Evolutionary conservation across 2,329 filamentous ascomycete species (phyloP), one percentile per base, ranked within the genome.

Genomic region (Beauveria bassiana): DNA sequence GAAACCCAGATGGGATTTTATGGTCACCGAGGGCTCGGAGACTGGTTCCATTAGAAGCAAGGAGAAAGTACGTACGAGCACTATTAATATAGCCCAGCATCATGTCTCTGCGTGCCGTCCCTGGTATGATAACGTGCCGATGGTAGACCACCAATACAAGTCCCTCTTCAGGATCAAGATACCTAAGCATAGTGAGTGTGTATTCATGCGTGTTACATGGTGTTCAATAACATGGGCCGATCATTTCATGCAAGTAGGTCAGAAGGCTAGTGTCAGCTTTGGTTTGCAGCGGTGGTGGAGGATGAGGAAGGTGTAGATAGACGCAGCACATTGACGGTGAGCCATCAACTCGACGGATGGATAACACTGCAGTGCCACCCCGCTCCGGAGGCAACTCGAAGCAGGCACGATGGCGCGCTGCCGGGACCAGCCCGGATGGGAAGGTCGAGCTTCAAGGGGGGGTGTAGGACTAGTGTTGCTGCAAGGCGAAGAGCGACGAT

Each of bases 1-100:
- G 47, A 4, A 40, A 16, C 2, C 58, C 49, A 40, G 42, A 34
- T 22, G 38, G 40, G 38, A 53, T 26, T 24, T 14, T 26, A 60
- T 38, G 8, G n/a, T 22, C n/a, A 34, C 20, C 10, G 5, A 53
- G 16, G 12, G n/a, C 52, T 18, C 53, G 40, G n/a, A 60, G 18
- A 40, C 12, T 8, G 8, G 58, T 60, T 16, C 1, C 58, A 40
- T 47, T 53, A n/a, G 20, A 18, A 47, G 26, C 20, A 6, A 43
- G 40, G 20, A 60, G 28, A 24, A 42, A 3, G 50, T 18, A 26
- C 20, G 49, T 28, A 20, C 6, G 26, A 20, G 42, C 40, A 26
- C 14, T n/a, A 47, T 53, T 60, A 46, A 60, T 54, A 53, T 53
- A 47, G 49, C 14, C 46, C 7, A 60, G 26, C 49, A 60, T 60